phyloP scores from a whole-genome alignment of 2,329 filamentous ascomycete species.

The Alternaria ventricosa region DNA sequence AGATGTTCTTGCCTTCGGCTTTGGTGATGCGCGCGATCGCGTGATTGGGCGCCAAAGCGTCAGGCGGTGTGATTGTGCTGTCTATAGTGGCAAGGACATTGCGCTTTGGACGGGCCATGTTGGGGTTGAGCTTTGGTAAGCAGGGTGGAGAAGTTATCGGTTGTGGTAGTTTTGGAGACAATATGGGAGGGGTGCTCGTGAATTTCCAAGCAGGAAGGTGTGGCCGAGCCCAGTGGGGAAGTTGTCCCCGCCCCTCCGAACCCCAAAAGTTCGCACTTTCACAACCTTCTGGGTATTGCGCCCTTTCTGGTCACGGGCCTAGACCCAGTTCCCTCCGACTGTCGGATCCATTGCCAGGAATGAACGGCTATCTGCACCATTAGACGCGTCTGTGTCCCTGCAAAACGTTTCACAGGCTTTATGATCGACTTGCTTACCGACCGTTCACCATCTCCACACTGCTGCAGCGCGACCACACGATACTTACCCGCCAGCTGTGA shows the following conservation, averaged over 20 bases:
- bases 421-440: not conserved
- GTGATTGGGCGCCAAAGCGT: slow-evolving; percentile 58
- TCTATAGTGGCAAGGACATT: slow-evolving; percentile 79
- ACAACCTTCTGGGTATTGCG: slow-evolving; percentile 13
- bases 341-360: not conserved
- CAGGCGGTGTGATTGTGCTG: slow-evolving; percentile 69
- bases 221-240: slow-evolving; percentile 13
- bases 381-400: not conserved
- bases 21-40: slow-evolving; percentile 79
- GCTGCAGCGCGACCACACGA: not conserved
- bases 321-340: not conserved
- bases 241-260: slow-evolving; percentile 9
- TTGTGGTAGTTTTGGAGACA: not conserved
- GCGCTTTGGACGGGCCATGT: slow-evolving; percentile 78
- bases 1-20: slow-evolving; percentile 88
- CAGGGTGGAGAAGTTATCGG: not conserved
- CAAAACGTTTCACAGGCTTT: not conserved
- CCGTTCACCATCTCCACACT: slow-evolving; percentile 2
- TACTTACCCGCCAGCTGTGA: not conserved
- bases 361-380: not conserved
- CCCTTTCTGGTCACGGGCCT: not conserved
- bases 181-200: slow-evolving; percentile 10
- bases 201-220: slow-evolving; percentile 12
- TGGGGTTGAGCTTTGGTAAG: not conserved
- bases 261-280: slow-evolving; percentile 10